These are phyloP conservation scores for Xylariaceae sp. DNA, from an alignment of 2,329 filamentous ascomycete genomes.

Conservation along the genomic window DNA sequence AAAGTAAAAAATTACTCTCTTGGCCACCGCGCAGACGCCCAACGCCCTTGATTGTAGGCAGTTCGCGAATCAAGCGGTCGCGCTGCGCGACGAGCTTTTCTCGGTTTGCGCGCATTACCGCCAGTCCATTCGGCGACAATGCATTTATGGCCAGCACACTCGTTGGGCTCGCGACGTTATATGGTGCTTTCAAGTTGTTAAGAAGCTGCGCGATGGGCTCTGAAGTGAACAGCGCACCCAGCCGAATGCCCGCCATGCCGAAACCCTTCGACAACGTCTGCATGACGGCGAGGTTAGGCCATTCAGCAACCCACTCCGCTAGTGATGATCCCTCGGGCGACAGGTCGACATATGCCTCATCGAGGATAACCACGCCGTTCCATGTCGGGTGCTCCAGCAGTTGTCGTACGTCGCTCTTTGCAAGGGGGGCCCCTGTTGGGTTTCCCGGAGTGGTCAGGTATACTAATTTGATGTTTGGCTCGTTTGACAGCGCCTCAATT, in stretches of 20 bases:
- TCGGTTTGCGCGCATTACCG: slow-evolving; percentile 67
- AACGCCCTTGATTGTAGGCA: slow-evolving; percentile 72
- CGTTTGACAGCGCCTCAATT: slow-evolving; percentile 55
- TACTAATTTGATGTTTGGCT: slow-evolving; percentile 71
- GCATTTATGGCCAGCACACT: slow-evolving; percentile 74
- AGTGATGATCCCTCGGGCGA: slow-evolving; percentile 73
- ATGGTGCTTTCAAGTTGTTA: slow-evolving; percentile 92
- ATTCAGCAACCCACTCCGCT: slow-evolving; percentile 86
- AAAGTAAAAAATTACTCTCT: slow-evolving; percentile 84
- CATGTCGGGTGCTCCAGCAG: slow-evolving; percentile 83
- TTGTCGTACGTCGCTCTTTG: slow-evolving; percentile 67
- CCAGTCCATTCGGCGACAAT: slow-evolving; percentile 62
- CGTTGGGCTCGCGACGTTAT: slow-evolving; percentile 89
- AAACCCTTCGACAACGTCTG: slow-evolving; percentile 99
- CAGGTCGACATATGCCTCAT: slow-evolving; percentile 97
- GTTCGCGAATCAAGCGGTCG: slow-evolving; percentile 66
- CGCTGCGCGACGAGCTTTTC: slow-evolving; percentile 71
- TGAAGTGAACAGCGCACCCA: slow-evolving; percentile 80
- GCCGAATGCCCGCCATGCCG: slow-evolving; percentile 85
- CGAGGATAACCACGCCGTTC: slow-evolving; percentile 91
- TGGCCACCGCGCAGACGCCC: slow-evolving; percentile 76
- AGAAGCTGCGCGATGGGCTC: slow-evolving; percentile 71
- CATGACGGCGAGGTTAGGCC: slow-evolving; percentile 95
- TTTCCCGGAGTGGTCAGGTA: slow-evolving; percentile 96
- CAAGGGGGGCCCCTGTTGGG: slow-evolving; percentile 76